phyloP scores from a whole-genome alignment of 768 basidiomycete genomes.

The Podaxis sp. region DNA sequence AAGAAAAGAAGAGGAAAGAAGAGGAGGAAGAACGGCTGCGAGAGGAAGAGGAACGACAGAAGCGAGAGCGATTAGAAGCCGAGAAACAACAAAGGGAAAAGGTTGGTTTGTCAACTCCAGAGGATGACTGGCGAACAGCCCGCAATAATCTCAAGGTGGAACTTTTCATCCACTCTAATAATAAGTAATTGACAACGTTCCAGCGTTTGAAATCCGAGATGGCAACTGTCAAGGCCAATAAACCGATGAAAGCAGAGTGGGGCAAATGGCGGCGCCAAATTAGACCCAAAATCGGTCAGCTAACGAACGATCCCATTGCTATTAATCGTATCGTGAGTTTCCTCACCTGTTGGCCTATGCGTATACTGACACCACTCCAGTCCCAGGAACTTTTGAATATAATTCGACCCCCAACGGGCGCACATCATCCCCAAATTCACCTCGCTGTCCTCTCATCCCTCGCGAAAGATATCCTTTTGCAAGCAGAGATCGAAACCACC shows the following conservation, averaged over 20 bases:
- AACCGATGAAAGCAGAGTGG: constrained; percentile 59
- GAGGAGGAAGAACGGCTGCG: constrained; percentile 35
- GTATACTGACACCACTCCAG: constrained; percentile 22
- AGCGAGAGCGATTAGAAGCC: constrained; percentile 29
- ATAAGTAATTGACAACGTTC: constrained; percentile 13
- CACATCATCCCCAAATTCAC: constrained; percentile 51
- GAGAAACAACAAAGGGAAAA: constrained; percentile 25
- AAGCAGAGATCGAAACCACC: constrained; percentile 91
- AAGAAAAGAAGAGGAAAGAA: constrained; percentile 37
- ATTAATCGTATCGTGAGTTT: constrained; percentile 66
- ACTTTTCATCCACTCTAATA: not conserved
- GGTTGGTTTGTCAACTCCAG: constrained; percentile 55
- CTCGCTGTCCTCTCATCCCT: constrained; percentile 83
- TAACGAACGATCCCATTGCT: constrained; percentile 66
- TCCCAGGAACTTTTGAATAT: constrained; percentile 40
- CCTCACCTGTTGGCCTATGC: constrained; percentile 13
- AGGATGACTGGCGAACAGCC: constrained; percentile 66
- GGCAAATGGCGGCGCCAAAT: constrained; percentile 72
- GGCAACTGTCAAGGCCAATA: constrained; percentile 60
- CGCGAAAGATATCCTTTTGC: constrained; percentile 82
- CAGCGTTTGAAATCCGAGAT: constrained; percentile 69
- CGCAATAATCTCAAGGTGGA: constrained; percentile 55
- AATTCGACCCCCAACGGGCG: constrained; percentile 27
- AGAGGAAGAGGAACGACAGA: constrained; percentile 35
- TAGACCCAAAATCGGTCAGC: constrained; percentile 83